These are phyloP conservation scores for Hemileccinum impolitum DNA, from an alignment of 768 basidiomycete species.

Conservation along the genomic window DNA sequence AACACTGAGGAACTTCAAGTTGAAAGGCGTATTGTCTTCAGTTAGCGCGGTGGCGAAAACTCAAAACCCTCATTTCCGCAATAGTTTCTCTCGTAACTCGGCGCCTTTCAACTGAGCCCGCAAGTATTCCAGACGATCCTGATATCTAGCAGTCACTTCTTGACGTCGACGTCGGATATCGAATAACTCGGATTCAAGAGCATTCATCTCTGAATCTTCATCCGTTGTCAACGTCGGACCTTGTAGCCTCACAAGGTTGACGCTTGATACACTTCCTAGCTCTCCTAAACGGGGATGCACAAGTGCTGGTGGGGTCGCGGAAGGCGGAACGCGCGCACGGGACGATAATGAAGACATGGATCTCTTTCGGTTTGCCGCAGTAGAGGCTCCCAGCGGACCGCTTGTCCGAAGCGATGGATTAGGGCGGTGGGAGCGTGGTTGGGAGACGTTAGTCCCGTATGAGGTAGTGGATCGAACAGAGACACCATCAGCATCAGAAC, in stretches of 20 bases:
- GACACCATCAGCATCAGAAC: slow-evolving; percentile 44
- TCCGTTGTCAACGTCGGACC: slow-evolving; percentile 21
- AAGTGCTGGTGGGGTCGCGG: slow-evolving; percentile 30
- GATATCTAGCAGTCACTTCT: slow-evolving; percentile 71
- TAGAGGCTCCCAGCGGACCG: slow-evolving; percentile 24
- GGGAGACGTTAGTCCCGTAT: slow-evolving; percentile 45
- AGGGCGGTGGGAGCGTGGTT: slow-evolving; percentile 45
- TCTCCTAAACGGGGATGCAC: slow-evolving; percentile 30
- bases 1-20: no score
- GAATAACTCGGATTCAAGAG: slow-evolving; percentile 55
- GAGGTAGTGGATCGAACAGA: slow-evolving; percentile 57
- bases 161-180: slow-evolving; percentile 68
- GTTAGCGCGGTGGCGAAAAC: slow-evolving; percentile 1
- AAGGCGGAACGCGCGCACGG: slow-evolving; percentile 37
- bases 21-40: slow-evolving; percentile 4
- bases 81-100: slow-evolving; percentile 76
- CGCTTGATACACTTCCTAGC: slow-evolving; percentile 39
- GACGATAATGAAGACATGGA: slow-evolving; percentile 62
- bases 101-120: slow-evolving; percentile 81
- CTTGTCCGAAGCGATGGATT: slow-evolving; percentile 34
- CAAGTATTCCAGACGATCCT: slow-evolving; percentile 73
- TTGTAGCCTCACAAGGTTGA: slow-evolving; percentile 50
- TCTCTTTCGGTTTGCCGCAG: slow-evolving; percentile 47
- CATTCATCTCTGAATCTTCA: slow-evolving; percentile 36
- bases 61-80: slow-evolving; percentile 48